These are phyloP conservation scores for Amesomyces nigricolor DNA, from an alignment of 2,329 filamentous ascomycete species.

Conservation along the genomic window DNA sequence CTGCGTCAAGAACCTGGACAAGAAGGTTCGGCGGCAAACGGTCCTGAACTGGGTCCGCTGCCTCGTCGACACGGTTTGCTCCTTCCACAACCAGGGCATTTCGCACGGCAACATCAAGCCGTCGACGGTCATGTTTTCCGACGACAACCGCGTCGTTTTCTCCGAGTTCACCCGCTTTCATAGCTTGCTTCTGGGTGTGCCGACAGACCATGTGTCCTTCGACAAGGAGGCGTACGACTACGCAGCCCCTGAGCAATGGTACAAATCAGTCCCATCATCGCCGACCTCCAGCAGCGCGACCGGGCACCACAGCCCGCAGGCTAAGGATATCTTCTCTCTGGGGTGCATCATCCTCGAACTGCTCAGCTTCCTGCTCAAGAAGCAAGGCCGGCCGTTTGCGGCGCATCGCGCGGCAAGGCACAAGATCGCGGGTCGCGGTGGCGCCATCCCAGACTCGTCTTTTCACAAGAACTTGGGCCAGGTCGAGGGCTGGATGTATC, in stretches of 20 bases:
- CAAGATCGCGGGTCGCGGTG: constrained; percentile 52
- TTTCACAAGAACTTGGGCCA: constrained; percentile 68
- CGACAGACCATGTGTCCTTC: constrained; percentile 43
- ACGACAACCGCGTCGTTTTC: constrained; percentile 61
- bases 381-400: constrained; percentile 59
- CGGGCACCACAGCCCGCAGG: constrained; percentile 45
- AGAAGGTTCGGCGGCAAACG: constrained; percentile 52
- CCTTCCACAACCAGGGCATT: constrained; percentile 58
- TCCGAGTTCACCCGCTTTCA: constrained; percentile 53
- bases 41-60: constrained; percentile 72
- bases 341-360: constrained; percentile 69
- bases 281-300: constrained; percentile 28
- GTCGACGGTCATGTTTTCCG: constrained; percentile 62
- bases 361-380: constrained; percentile 62
- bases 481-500: constrained; percentile 62
- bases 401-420: constrained; percentile 62
- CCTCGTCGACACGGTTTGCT: constrained; percentile 61
- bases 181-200: constrained; percentile 37
- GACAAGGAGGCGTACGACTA: constrained; percentile 70
- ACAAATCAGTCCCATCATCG: constrained; percentile 32
- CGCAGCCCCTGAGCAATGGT: constrained; percentile 62
- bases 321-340: constrained; percentile 67
- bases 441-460: constrained; percentile 60
- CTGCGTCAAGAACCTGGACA: constrained; percentile 56
- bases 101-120: constrained; percentile 66